phyloP scores from a whole-genome alignment of 768 basidiomycete species.

The Ephemerocybe angulata region DNA sequence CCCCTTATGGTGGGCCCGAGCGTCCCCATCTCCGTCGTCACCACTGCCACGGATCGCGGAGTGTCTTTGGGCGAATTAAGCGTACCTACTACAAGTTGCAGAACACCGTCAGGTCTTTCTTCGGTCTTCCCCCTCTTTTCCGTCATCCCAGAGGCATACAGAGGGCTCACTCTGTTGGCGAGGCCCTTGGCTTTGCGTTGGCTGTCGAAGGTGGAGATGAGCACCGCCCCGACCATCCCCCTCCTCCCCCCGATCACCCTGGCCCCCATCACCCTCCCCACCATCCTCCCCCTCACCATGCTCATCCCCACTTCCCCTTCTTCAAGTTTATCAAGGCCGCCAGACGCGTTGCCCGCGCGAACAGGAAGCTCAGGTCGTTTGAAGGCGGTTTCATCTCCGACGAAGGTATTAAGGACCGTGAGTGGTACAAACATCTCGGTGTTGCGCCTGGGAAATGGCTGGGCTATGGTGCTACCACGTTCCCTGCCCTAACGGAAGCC shows the following conservation, averaged over 20 bases:
- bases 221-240: not conserved
- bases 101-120: not conserved
- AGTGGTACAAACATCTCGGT: constrained; percentile 78
- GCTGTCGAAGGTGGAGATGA: not conserved
- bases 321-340: constrained; percentile 42
- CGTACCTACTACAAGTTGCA: not conserved
- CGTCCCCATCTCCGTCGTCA: constrained; percentile 27
- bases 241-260: not conserved
- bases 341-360: constrained; percentile 50
- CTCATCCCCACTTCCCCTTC: too few relatives aligned
- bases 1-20: constrained; percentile 39
- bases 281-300: too few relatives aligned
- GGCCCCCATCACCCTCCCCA: not conserved
- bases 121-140: not conserved
- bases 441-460: constrained; percentile 78
- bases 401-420: constrained; percentile 66
- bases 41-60: constrained; percentile 15
- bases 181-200: constrained; percentile 23
- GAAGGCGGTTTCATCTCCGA: constrained; percentile 72
- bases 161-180: constrained; percentile 26
- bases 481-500: constrained; percentile 78
- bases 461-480: constrained; percentile 84
- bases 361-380: constrained; percentile 58
- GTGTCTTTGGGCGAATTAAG: not conserved
- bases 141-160: constrained; percentile 4